These are phyloP conservation scores for Mycena galopus DNA, from an alignment of 768 basidiomycete species.

Conservation along the genomic window DNA sequence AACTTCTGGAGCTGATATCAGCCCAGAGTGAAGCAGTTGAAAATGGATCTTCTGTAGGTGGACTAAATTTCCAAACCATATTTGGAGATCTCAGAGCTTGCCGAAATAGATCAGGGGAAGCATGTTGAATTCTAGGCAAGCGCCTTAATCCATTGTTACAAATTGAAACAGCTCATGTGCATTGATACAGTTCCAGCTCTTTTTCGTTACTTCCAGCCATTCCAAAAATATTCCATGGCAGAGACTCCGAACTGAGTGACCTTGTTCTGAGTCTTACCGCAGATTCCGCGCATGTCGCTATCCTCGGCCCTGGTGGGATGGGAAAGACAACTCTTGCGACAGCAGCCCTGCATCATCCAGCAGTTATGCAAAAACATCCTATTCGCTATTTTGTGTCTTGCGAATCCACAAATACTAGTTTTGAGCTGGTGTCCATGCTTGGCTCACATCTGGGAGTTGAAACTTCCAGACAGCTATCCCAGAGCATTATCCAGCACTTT, in stretches of 20 bases:
- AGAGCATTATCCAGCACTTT: too few relatives aligned
- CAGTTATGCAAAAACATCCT: too few relatives aligned
- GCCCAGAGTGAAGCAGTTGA: not conserved
- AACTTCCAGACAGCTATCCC: too few relatives aligned
- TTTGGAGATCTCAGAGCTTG: too few relatives aligned
- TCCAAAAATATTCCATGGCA: slow-evolving; percentile 6
- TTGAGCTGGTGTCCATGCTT: too few relatives aligned
- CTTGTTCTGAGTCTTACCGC: not conserved
- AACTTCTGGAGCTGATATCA: not conserved
- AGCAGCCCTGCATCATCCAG: not conserved
- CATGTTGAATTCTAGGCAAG: not conserved
- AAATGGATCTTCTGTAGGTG: not conserved
- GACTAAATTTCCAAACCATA: not conserved
- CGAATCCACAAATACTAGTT: too few relatives aligned
- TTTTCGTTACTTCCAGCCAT: not conserved
- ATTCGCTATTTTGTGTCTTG: too few relatives aligned
- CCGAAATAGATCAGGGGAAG: not conserved
- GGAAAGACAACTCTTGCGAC: too few relatives aligned
- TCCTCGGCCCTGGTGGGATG: slow-evolving; percentile 5
- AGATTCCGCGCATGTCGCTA: not conserved
- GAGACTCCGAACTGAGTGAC: too few relatives aligned
- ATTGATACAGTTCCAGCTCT: not conserved
- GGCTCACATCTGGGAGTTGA: too few relatives aligned
- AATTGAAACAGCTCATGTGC: not conserved
- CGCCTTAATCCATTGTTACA: too few relatives aligned